Evolutionary conservation across 169 alveolate genomes (phyloP).

Genomic region (Eimeria falciformis): DNA sequence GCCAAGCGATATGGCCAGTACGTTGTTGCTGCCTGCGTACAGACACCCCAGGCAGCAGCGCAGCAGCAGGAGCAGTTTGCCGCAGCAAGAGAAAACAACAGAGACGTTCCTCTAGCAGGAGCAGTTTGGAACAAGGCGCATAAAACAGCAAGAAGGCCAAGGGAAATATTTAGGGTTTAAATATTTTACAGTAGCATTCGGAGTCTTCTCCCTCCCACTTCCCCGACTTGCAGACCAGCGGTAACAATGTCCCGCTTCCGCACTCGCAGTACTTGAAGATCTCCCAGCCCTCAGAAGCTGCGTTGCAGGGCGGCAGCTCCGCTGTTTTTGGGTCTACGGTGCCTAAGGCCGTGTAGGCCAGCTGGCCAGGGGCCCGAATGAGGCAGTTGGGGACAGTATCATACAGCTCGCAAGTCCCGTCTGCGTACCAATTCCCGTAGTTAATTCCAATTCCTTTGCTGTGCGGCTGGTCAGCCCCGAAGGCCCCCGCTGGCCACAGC

Average conservation of each 20-base stretch:
- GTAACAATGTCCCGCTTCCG: not conserved
- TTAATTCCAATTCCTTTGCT: constrained; percentile 56
- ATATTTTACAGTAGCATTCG: constrained; percentile 26
- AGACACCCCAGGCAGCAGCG: too few species aligned
- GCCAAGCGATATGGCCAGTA: too few species aligned
- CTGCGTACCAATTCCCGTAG: constrained; percentile 66
- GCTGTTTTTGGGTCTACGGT: constrained; percentile 40
- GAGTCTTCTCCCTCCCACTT: constrained; percentile 13
- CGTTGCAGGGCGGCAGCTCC: constrained; percentile 68
- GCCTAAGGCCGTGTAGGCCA: constrained; percentile 52
- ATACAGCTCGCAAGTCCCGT: constrained; percentile 67
- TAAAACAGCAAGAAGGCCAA: too few species aligned
- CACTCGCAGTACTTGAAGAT: constrained; percentile 15
- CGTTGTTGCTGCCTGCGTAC: too few species aligned
- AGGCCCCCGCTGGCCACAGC: constrained; percentile 67
- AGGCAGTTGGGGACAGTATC: constrained; percentile 73
- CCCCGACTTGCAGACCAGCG: constrained; percentile 17
- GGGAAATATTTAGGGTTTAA: not conserved
- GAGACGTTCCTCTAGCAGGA: too few species aligned
- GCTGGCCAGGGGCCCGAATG: constrained; percentile 27
- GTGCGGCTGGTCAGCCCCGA: constrained; percentile 64
- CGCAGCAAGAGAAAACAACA: too few species aligned
- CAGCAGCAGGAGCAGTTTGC: too few species aligned
- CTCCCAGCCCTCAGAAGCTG: constrained; percentile 38
- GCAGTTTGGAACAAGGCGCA: too few species aligned